Evolutionary conservation across 2,329 filamentous ascomycete species (phyloP).

Genomic region (Fusarium nurragi): DNA sequence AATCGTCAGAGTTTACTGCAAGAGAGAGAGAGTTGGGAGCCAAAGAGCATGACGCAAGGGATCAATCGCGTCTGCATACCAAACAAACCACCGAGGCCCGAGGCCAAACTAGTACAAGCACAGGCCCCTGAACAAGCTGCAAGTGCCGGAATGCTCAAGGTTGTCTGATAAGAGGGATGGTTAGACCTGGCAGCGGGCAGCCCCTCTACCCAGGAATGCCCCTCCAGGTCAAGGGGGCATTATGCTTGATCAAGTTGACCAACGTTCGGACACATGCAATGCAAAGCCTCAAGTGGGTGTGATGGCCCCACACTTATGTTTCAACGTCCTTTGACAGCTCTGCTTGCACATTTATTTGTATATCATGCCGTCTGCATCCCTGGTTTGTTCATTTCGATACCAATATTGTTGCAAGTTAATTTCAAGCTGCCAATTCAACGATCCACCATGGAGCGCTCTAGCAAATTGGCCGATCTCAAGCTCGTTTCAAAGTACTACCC

Average conservation of each 20-base stretch:
- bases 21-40: constrained; percentile 6
- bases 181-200: constrained; percentile 28
- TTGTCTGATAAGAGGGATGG: constrained; percentile 39
- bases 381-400: constrained; percentile 30
- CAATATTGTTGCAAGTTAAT: constrained; percentile 41
- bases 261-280: constrained; percentile 31
- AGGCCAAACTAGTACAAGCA: constrained; percentile 27
- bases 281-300: constrained; percentile 32
- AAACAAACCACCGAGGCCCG: constrained; percentile 32
- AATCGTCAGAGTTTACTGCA: constrained; percentile 14
- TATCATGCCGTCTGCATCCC: constrained; percentile 45
- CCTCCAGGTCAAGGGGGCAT: constrained; percentile 41
- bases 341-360: constrained; percentile 41
- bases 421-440: constrained; percentile 30
- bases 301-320: constrained; percentile 42
- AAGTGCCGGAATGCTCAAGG: constrained; percentile 34
- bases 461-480: constrained; percentile 51
- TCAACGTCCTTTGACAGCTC: constrained; percentile 36
- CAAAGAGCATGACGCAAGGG: constrained; percentile 39
- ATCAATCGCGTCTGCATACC: constrained; percentile 38
- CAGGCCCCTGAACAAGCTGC: constrained; percentile 26
- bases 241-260: constrained; percentile 33
- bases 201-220: constrained; percentile 45
- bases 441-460: constrained; percentile 50
- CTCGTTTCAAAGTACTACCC: constrained; percentile 54